phyloP scores from a whole-genome alignment of 164 flowering plant genomes.

The Aristolochia contorta region DNA sequence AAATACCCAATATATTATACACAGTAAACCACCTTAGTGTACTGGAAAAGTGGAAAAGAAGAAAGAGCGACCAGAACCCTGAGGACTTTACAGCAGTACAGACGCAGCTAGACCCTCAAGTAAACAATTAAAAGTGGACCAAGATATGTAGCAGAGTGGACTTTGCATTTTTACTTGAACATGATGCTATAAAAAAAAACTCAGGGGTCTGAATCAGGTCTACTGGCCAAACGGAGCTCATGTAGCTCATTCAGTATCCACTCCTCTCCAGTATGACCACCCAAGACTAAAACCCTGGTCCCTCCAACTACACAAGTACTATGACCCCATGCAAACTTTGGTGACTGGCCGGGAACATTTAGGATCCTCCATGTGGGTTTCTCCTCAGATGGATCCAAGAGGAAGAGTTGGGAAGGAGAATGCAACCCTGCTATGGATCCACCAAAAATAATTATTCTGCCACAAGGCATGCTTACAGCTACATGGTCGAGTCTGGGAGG shows the following conservation, averaged over 20 bases:
- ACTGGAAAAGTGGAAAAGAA: too few species aligned
- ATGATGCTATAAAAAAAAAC: neutral
- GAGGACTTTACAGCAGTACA: too few species aligned
- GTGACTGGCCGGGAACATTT: conserved; percentile 79
- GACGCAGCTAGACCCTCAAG: too few species aligned
- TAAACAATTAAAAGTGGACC: too few species aligned
- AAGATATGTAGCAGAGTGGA: too few species aligned
- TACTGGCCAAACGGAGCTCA: conserved; percentile 69
- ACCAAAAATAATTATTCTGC: conserved; percentile 69
- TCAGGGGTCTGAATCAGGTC: conserved; percentile 39
- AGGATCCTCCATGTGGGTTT: conserved; percentile 81
- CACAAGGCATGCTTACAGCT: conserved; percentile 86
- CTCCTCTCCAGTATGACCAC: conserved; percentile 80
- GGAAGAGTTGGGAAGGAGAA: conserved; percentile 79
- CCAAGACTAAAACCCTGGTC: conserved; percentile 69
- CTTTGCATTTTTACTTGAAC: too few species aligned
- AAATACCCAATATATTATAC: too few species aligned
- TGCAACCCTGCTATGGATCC: conserved; percentile 83
- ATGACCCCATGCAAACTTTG: conserved; percentile 89
- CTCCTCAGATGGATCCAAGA: conserved; percentile 76
- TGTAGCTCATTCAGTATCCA: conserved; percentile 83
- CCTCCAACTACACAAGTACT: conserved; percentile 91
- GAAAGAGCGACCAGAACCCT: too few species aligned
- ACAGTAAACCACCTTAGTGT: too few species aligned
- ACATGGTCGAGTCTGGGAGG: conserved; percentile 92